Percentiles rank a stretch among this genome's conserved stretches.
Conservation (phyloP, 2,329 filamentous ascomycete genomes). For the Neofusicoccum kwambonambiense region DNA sequence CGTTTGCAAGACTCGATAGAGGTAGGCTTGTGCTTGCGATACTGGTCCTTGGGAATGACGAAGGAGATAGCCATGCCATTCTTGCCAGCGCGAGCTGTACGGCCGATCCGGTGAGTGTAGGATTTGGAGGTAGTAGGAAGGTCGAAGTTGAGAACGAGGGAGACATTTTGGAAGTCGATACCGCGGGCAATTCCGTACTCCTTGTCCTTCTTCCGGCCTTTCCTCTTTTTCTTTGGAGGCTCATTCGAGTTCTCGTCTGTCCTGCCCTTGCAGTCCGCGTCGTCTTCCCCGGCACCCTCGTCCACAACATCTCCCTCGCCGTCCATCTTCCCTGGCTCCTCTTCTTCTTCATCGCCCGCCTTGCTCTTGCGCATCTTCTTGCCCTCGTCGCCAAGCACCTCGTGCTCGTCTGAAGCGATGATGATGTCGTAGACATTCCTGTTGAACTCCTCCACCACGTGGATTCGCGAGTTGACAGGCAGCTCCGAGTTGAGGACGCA, state of each 20-base stretch:
- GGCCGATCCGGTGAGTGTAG: conserved; percentile 95
- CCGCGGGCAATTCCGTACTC: conserved; percentile 96
- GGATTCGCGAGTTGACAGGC: conserved; percentile 86
- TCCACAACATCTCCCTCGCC: conserved; percentile 24
- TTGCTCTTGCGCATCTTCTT: conserved; percentile 30
- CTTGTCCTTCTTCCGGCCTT: conserved; percentile 66
- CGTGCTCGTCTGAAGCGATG: conserved; percentile 90
- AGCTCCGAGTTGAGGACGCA: conserved; percentile 93
- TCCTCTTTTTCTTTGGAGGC: conserved; percentile 60
- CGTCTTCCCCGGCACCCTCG: conserved; percentile 40
- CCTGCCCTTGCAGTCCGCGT: conserved; percentile 28
- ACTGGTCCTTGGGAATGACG: conserved; percentile 77
- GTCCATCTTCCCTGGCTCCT: conserved; percentile 25
- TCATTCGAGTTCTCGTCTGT: conserved; percentile 19
- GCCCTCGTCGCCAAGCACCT: conserved; percentile 70
- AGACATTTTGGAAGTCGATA: conserved; percentile 93
- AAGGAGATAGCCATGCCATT: conserved; percentile 96
- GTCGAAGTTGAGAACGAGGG: conserved; percentile 87
- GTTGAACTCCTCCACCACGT: conserved; percentile 97
- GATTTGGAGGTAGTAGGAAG: conserved; percentile 83
- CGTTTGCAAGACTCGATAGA: conserved; percentile 71
- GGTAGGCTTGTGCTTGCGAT: conserved; percentile 87
- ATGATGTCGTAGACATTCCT: conserved; percentile 96
- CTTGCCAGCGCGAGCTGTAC: conserved; percentile 87
- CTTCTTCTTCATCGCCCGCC: conserved; percentile 22